phyloP scores from a whole-genome alignment of 2,329 filamentous ascomycete species.

The Aspergillus aculeatinus region DNA sequence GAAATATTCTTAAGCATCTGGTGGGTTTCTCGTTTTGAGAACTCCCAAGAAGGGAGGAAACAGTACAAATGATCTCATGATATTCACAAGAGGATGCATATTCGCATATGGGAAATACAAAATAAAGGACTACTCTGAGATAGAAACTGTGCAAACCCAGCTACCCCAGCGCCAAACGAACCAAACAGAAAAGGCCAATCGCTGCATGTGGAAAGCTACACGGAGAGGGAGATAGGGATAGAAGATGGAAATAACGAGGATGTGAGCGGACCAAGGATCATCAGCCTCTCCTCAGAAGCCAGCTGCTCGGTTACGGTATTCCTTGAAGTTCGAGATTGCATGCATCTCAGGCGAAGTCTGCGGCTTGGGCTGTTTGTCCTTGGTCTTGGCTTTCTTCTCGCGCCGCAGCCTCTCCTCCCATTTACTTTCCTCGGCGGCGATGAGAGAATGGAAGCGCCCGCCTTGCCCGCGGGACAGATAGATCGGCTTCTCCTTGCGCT shows the following conservation, averaged over 20 bases:
- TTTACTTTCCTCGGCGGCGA: slow-evolving; percentile 51
- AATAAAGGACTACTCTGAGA: neutral
- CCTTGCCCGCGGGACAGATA: slow-evolving; percentile 54
- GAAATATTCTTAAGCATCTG: no score
- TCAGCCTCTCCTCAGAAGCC: slow-evolving; percentile 18
- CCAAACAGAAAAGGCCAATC: neutral
- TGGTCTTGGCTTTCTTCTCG: slow-evolving; percentile 33
- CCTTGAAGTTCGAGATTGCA: slow-evolving; percentile 41
- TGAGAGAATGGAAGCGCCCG: slow-evolving; percentile 51
- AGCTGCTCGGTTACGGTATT: slow-evolving; percentile 44
- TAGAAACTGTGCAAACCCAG: neutral
- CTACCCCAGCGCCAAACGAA: neutral
- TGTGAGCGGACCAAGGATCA: neutral
- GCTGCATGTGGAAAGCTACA: neutral
- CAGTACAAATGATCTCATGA: neutral
- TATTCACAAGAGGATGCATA: neutral
- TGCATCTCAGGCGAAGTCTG: slow-evolving; percentile 14
- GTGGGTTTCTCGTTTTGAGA: no score
- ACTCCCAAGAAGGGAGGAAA: neutral
- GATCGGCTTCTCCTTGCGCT: slow-evolving; percentile 56
- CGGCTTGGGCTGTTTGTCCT: slow-evolving; percentile 18
- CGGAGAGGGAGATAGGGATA: neutral
- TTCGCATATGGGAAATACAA: neutral
- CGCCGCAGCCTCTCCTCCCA: slow-evolving; percentile 46
- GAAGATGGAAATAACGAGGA: neutral